phyloP scores from a whole-genome alignment of 441 rosid species.

The Bocquillonia castaneifolia region DNA sequence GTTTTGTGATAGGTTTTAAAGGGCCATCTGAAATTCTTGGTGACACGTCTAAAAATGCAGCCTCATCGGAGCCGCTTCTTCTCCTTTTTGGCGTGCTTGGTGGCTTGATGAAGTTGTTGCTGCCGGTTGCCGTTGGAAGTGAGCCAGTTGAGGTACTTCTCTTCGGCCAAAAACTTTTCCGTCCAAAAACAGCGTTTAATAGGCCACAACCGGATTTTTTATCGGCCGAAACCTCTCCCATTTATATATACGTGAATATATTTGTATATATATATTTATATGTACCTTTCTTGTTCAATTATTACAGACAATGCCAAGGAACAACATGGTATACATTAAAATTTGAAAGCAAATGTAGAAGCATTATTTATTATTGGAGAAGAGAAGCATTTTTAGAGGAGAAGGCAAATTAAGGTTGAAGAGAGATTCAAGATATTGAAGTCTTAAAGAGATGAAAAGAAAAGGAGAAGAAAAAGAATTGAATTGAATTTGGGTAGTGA shows the following conservation, averaged over 20 bases:
- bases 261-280: neutral
- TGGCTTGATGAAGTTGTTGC: slow-evolving; percentile 32
- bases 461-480: neutral
- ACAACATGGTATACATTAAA: neutral
- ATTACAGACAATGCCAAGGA: slow-evolving; percentile 2
- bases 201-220: slow-evolving; percentile 68
- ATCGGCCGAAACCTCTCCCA: slow-evolving; percentile 44
- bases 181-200: slow-evolving; percentile 58
- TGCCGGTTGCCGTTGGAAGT: slow-evolving; percentile 18
- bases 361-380: too few relatives aligned
- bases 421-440: neutral
- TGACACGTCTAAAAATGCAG: slow-evolving; percentile 21
- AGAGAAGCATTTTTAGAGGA: too few relatives aligned
- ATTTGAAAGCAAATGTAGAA: neutral
- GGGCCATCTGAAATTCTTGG: slow-evolving; percentile 14
- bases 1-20: slow-evolving; percentile 30
- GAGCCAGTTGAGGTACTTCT: slow-evolving; percentile 50
- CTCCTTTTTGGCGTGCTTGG: slow-evolving; percentile 42
- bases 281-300: neutral
- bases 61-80: slow-evolving; percentile 46
- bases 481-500: too few relatives aligned
- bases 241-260: slow-evolving; percentile 8
- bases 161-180: slow-evolving; percentile 49
- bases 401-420: too few relatives aligned
- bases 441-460: too few relatives aligned